These are phyloP conservation scores for Raphanus raphanistrum DNA, from an alignment of 345 rosid species.

Conservation along the genomic window DNA sequence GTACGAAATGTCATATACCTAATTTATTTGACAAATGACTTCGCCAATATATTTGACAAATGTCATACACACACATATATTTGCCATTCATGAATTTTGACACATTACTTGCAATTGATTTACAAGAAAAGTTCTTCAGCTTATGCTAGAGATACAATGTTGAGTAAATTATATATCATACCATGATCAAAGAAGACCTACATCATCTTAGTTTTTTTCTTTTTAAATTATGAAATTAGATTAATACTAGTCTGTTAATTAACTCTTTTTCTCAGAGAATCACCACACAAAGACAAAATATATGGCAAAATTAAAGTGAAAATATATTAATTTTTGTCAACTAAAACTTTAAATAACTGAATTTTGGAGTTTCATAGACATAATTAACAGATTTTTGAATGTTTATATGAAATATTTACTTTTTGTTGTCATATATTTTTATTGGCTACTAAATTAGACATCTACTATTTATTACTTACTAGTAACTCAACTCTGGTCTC, in stretches of 20 bases:
- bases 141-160: not conserved
- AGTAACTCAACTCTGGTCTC: constrained; percentile 6
- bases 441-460: not conserved
- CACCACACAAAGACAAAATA: not conserved
- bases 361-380: not conserved
- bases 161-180: not conserved
- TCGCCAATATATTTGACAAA: not conserved
- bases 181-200: not conserved
- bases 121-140: constrained; percentile 11
- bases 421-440: not conserved
- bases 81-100: constrained; percentile 19
- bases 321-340: not conserved
- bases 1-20: constrained; percentile 24
- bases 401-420: not conserved
- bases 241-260: not conserved
- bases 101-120: constrained; percentile 23
- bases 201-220: not conserved
- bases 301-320: not conserved
- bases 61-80: not conserved
- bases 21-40: constrained; percentile 36
- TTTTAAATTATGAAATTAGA: not conserved
- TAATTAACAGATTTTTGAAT: not conserved
- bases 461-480: not conserved
- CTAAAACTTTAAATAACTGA: not conserved
- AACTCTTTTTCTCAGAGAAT: not conserved